phyloP scores from a whole-genome alignment of 306 rosid genomes.

The Chamaecrista fasciculata region DNA sequence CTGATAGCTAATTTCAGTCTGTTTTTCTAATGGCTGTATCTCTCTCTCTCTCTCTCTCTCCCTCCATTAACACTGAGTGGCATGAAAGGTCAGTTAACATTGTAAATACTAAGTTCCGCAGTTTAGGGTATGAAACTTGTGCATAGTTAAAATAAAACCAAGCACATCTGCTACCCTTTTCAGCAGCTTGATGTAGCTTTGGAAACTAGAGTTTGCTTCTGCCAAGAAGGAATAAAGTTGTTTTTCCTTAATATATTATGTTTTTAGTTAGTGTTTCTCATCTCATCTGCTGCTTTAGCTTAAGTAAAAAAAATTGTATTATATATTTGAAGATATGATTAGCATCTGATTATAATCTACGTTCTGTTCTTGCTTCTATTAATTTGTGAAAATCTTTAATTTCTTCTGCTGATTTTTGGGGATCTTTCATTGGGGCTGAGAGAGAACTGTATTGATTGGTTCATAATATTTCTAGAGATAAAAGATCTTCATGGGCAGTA shows the following conservation, averaged over 20 bases:
- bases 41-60: too few relatives aligned
- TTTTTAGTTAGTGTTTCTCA: background rate
- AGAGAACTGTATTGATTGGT: slow-evolving; percentile 6
- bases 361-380: slow-evolving; percentile 8
- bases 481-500: background rate
- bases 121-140: slow-evolving; percentile 38
- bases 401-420: background rate
- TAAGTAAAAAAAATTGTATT: background rate
- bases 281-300: background rate
- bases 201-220: slow-evolving; percentile 26
- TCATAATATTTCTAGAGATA: slow-evolving; percentile 8
- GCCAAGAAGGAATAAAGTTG: slow-evolving; percentile 8
- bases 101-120: slow-evolving; percentile 38
- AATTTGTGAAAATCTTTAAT: slow-evolving; percentile 7
- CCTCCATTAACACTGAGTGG: slow-evolving; percentile 28
- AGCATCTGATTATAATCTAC: too few relatives aligned
- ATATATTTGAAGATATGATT: background rate
- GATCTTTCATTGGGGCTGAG: background rate
- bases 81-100: slow-evolving; percentile 15
- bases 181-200: slow-evolving; percentile 19
- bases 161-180: slow-evolving; percentile 28
- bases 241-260: background rate
- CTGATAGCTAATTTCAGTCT: slow-evolving; percentile 29
- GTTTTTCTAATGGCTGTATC: background rate
- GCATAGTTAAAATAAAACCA: slow-evolving; percentile 43